A percentile compares a stretch with the other conserved stretches of the same genome.
phyloP scores from a whole-genome alignment of 2,329 filamentous ascomycete genomes.

The Fusarium tjaetaba region DNA sequence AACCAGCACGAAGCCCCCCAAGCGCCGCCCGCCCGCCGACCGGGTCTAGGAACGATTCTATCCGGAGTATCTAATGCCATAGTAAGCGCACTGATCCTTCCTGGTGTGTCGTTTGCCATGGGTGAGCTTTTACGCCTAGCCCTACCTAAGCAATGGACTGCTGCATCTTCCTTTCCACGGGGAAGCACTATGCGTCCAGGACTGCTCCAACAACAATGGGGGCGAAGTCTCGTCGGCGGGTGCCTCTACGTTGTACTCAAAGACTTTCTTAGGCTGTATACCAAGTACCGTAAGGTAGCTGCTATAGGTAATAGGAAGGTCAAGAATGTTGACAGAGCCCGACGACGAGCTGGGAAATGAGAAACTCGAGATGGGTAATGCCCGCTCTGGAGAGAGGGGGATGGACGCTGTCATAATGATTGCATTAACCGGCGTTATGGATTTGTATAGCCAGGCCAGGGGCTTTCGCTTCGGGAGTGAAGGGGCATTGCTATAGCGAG shows the following conservation, averaged over 20 bases:
- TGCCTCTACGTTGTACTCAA: constrained; percentile 89
- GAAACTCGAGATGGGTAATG: background rate
- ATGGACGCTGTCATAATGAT: background rate
- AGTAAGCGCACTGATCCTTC: constrained; percentile 75
- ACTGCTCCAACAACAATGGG: constrained; percentile 86
- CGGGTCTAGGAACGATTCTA: constrained; percentile 51
- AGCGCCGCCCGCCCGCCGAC: constrained; percentile 48
- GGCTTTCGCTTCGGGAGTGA: background rate
- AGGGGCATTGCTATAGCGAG: constrained; percentile 2
- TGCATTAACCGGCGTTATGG: constrained; percentile 37
- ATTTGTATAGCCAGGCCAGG: constrained; percentile 11
- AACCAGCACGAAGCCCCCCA: constrained; percentile 48
- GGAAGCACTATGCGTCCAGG: constrained; percentile 60
- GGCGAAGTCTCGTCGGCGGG: constrained; percentile 86
- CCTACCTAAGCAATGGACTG: constrained; percentile 75
- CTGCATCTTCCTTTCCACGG: constrained; percentile 45
- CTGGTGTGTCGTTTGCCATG: constrained; percentile 79
- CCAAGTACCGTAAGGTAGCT: constrained; percentile 70
- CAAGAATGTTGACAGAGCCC: constrained; percentile 58
- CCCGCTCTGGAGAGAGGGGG: constrained; percentile 6
- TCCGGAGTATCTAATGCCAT: constrained; percentile 60
- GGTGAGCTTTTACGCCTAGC: constrained; percentile 77
- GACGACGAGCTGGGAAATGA: constrained; percentile 53
- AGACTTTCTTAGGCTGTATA: constrained; percentile 69
- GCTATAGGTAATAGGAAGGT: constrained; percentile 65